These are phyloP conservation scores for Turnera subulata DNA, from an alignment of 345 rosid species.

Conservation along the genomic window DNA sequence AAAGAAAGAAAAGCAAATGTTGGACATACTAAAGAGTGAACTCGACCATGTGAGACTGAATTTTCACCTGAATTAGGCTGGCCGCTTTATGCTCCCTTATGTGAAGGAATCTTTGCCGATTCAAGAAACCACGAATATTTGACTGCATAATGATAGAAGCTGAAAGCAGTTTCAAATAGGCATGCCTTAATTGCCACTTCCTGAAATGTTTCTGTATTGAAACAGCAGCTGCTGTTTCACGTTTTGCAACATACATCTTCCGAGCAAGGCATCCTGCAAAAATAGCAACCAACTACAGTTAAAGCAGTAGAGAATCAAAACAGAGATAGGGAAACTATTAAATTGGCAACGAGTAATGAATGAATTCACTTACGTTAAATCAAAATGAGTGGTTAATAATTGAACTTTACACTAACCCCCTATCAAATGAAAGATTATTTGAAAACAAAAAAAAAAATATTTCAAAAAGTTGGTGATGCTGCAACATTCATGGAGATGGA, in stretches of 20 bases:
- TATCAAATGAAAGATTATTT: no score
- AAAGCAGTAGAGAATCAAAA: constrained; percentile 19
- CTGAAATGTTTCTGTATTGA: constrained; percentile 64
- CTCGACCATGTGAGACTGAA: not conserved
- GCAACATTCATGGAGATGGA: no score
- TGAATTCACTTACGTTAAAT: no score
- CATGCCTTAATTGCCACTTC: constrained; percentile 49
- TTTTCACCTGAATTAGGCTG: constrained; percentile 62
- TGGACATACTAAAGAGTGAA: constrained; percentile 4
- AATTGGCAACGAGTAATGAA: no score
- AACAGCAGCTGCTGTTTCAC: constrained; percentile 65
- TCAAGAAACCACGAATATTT: constrained; percentile 56
- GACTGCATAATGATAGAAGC: constrained; percentile 66
- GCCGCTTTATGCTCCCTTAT: constrained; percentile 72
- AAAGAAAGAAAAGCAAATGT: not conserved
- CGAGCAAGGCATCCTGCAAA: constrained; percentile 76
- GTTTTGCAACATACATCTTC: constrained; percentile 49
- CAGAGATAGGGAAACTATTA: no score
- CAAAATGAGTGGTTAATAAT: no score
- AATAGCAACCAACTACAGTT: constrained; percentile 20
- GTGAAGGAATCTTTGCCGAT: constrained; percentile 47
- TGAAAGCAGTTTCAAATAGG: constrained; percentile 43
- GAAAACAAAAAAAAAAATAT: no score
- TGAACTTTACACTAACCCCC: no score
- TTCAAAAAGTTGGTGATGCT: no score